Evolutionary conservation across 2,329 filamentous ascomycete species (phyloP).

Genomic region (Fusarium annulatum): DNA sequence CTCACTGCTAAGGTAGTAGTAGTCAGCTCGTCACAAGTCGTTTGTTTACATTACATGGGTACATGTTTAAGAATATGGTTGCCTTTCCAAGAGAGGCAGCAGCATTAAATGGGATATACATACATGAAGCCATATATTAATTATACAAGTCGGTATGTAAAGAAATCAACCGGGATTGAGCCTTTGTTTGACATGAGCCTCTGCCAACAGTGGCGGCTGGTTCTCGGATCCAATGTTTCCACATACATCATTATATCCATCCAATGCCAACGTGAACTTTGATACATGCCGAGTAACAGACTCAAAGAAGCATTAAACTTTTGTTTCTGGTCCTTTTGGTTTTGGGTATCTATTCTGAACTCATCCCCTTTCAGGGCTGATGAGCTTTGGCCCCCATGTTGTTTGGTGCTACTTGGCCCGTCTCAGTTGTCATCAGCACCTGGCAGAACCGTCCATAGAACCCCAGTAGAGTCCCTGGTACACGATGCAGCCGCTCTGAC

Average conservation of each 20-base stretch:
- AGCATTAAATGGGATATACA: neutral
- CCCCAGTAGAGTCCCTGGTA: constrained; percentile 22
- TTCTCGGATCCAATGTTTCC: constrained; percentile 20
- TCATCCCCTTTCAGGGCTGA: constrained; percentile 22
- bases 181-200: constrained; percentile 7
- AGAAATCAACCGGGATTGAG: constrained; percentile 13
- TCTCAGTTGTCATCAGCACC: constrained; percentile 3
- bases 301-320: constrained; percentile 10
- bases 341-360: neutral
- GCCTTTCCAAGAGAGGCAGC: neutral
- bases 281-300: neutral
- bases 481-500: constrained; percentile 28
- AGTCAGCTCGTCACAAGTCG: neutral
- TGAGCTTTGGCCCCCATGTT: constrained; percentile 32
- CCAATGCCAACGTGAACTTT: neutral
- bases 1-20: neutral
- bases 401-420: constrained; percentile 7
- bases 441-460: constrained; percentile 5
- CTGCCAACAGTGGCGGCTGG: constrained; percentile 9
- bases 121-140: neutral
- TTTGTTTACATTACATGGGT: constrained; percentile 6
- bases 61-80: neutral
- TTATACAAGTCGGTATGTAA: neutral
- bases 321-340: constrained; percentile 1
- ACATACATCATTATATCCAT: neutral